Base-by-base conservation (phyloP, 1,284 basidiomycete species). In the Vanrija sp. region DNA sequence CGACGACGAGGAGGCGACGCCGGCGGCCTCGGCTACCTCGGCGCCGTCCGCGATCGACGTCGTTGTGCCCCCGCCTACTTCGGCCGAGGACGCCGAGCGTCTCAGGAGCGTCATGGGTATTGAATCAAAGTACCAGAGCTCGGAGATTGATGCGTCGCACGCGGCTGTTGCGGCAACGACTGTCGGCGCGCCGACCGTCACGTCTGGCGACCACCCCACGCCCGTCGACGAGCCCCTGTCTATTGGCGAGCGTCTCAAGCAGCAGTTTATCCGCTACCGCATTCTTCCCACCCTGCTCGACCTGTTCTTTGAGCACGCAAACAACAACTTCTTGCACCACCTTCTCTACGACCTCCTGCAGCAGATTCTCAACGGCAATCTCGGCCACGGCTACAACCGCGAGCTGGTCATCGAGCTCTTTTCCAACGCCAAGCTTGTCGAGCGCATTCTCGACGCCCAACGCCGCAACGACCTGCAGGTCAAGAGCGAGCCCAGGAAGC, bases 291-390 rank as follows among this genome's bases (percentile, higher is more conserved):
- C 85, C 5, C 78, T 95, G 57, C 78, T 95, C 64, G 88, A 93
- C 65, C 80, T 98, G 40, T 98, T 98, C 80, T 97, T 98, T 73
- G 86, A 90, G 58, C 96, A 88, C 67, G 92, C 93, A 0, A 93
- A 91, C 88, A 98, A 98, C 79, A 98, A 98, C 72, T 98, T 98
- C 73, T 78, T 98, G 43, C 96, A 99, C 74, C 94, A 92, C 67
- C 88, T 95, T 15, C 92, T 97, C 16, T 98, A 98, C 72, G 96
- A 98, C 74, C 81, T 98, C 48, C 81, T 98, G 2, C 95, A 98
- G 72, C 96, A 98, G 73, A 88, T 97, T 47, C 82, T 99, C 61
- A 95, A 90, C 14, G 93, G 93, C 15, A 82, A 85, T 38, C 80
- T 91, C 39, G 86, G 91, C 26, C 80, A 80, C 25, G 87, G 88